These are phyloP conservation scores for Stemphylium beticola DNA, from an alignment of 2,329 filamentous ascomycete species.

Conservation along the genomic window DNA sequence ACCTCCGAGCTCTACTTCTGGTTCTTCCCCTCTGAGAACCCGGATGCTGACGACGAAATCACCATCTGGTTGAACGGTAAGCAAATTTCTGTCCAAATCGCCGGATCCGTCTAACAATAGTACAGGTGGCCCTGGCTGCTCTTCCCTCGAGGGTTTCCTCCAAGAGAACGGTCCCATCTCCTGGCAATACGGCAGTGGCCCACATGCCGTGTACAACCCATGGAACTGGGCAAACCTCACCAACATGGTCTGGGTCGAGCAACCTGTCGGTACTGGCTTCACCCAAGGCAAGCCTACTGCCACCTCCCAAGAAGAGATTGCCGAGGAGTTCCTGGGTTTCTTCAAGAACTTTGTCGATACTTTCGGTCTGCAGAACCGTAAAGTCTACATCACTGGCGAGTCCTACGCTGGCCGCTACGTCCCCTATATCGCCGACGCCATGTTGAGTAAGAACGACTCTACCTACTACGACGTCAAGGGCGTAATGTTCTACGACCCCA, in stretches of 20 bases:
- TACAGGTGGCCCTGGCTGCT: slow-evolving; percentile 52
- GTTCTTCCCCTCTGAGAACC: slow-evolving; percentile 62
- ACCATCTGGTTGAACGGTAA: slow-evolving; percentile 54
- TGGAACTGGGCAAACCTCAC: slow-evolving; percentile 62
- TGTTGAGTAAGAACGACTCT: slow-evolving; percentile 71
- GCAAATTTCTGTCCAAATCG: background rate
- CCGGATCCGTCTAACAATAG: background rate
- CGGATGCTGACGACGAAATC: slow-evolving; percentile 56
- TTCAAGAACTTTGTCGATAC: slow-evolving; percentile 78
- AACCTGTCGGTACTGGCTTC: slow-evolving; percentile 72
- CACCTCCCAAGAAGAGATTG: slow-evolving; percentile 70
- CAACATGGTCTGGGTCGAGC: slow-evolving; percentile 78
- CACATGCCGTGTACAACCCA: slow-evolving; percentile 51
- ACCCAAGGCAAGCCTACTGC: slow-evolving; percentile 69
- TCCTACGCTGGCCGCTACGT: slow-evolving; percentile 70
- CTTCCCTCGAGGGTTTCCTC: slow-evolving; percentile 55
- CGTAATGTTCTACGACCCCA: slow-evolving; percentile 76
- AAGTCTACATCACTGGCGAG: slow-evolving; percentile 77
- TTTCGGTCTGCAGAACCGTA: slow-evolving; percentile 69
- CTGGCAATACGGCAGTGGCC: slow-evolving; percentile 53
- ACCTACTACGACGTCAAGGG: slow-evolving; percentile 71
- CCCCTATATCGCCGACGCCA: slow-evolving; percentile 74
- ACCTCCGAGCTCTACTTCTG: slow-evolving; percentile 60
- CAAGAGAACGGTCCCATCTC: slow-evolving; percentile 57
- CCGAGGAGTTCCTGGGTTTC: slow-evolving; percentile 76